Base-by-base conservation (phyloP, 1,284 basidiomycete genomes). In the Pyrrhoderma noxium region DNA sequence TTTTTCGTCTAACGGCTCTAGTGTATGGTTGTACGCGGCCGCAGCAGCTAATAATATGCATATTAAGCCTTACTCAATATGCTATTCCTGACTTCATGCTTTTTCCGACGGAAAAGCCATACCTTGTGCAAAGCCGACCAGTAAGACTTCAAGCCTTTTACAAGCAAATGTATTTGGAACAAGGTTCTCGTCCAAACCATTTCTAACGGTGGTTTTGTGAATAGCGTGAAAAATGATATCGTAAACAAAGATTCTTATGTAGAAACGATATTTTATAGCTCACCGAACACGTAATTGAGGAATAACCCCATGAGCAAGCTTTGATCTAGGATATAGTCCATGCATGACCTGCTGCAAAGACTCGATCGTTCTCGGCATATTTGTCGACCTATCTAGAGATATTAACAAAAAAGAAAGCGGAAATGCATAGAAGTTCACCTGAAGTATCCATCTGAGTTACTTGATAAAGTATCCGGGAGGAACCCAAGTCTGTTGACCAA, bases 361-460 rank as follows among this genome's bases (percentile, higher is more conserved):
- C 60, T 90, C 86, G 21, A 85, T 79, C 3, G 89, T 92, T 34
- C 89, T 75, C 1, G 82, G 75, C 63, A 90, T 78, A 60, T 89
- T 85, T 1, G 87, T 91, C 13, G 77, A 78, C 3, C 75, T 72
- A 49, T 18, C 3, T 23, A 36, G 54, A 45, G 18, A 38, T 36
- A 23, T 45, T 37, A 21, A 48, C 47, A 19, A 21, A 3, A 11
- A 16, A 42, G 36, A 25, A 5, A 19, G 3, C 38, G 50, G 13
- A 16, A 7, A 43, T 37, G n/a, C 49, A 9, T 36, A 18, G 3
- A 44, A 8, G 57, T 55, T 41, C 54, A 78, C 78, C 85, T 73
- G 59, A 87, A 82, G 63, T 87, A 87, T n/a, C 74, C 72, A 47
- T 73, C 67, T 14, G 70, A 67, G 27, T 68, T 65, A n/a, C 70